phyloP scores from a whole-genome alignment of 805 yeast genomes.

The Myxozyma vanderwaltii region DNA sequence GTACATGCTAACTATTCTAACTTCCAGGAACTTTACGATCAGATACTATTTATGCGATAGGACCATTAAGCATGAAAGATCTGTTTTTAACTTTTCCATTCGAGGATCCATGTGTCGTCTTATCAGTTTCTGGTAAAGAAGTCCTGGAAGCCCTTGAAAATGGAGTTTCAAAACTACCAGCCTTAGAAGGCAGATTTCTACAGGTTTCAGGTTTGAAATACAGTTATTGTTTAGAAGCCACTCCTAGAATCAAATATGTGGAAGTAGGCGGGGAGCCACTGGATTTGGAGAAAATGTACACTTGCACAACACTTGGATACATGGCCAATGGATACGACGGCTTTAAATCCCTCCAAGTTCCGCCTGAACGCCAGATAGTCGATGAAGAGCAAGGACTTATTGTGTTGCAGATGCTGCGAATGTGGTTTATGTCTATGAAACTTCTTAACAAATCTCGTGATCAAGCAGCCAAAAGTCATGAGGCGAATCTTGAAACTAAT shows the following conservation, averaged over 20 bases:
- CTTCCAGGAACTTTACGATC: conserved; percentile 32
- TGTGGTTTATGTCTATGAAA: conserved; percentile 33
- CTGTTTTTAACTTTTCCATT: conserved; percentile 34
- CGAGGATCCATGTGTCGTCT: conserved; percentile 37
- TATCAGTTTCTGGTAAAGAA: conserved; percentile 28
- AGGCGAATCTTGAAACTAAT: neutral
- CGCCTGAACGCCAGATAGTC: conserved; percentile 26
- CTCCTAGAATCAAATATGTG: conserved; percentile 28
- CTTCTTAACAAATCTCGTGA: conserved; percentile 19
- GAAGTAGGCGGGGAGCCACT: conserved; percentile 25
- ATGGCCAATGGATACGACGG: conserved; percentile 36
- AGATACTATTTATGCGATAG: conserved; percentile 27
- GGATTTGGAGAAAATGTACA: conserved; percentile 22
- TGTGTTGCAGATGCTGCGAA: conserved; percentile 30
- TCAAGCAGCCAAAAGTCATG: neutral
- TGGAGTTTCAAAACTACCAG: conserved; percentile 35
- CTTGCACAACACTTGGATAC: conserved; percentile 33
- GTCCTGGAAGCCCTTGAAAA: conserved; percentile 33
- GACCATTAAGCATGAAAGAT: conserved; percentile 29
- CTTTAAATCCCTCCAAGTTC: conserved; percentile 20
- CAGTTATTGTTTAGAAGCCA: conserved; percentile 19
- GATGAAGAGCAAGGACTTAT: conserved; percentile 34
- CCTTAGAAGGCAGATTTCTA: conserved; percentile 34
- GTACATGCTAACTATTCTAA: neutral
- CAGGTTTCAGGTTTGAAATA: conserved; percentile 35